Evolutionary conservation across 2,329 filamentous ascomycete species (phyloP).

Genomic region (Hypoxylon sp.): DNA sequence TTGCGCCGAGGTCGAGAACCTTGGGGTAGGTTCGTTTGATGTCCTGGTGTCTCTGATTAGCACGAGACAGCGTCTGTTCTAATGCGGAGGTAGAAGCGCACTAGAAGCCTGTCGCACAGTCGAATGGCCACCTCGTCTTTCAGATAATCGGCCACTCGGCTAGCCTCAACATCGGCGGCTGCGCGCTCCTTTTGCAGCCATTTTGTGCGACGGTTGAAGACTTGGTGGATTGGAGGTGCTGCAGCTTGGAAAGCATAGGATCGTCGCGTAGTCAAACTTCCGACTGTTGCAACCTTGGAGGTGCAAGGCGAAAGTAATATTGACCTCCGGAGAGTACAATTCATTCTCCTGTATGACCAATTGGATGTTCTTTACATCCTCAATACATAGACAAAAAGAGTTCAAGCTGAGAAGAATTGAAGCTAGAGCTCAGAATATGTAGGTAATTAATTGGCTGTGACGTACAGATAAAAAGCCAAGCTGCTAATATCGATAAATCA

Average conservation of each 20-base stretch:
- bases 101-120: constrained; percentile 82
- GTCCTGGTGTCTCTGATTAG: constrained; percentile 57
- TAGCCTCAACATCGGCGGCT: constrained; percentile 72
- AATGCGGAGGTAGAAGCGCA: no score
- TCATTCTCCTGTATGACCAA: constrained; percentile 42
- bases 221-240: constrained; percentile 80
- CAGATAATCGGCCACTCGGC: constrained; percentile 87
- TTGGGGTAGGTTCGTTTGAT: constrained; percentile 88
- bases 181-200: constrained; percentile 91
- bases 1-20: constrained; percentile 92
- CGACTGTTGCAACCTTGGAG: constrained; percentile 17
- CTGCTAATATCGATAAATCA: constrained; percentile 26
- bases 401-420: constrained; percentile 11
- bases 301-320: constrained; percentile 28
- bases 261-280: constrained; percentile 49
- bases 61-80: no score
- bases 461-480: constrained; percentile 17
- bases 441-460: constrained; percentile 18
- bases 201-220: constrained; percentile 91
- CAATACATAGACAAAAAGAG: no score
- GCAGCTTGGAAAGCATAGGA: constrained; percentile 81
- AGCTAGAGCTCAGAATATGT: constrained; percentile 8
- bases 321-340: constrained; percentile 39
- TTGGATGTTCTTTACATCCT: constrained; percentile 41
- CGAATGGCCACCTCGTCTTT: constrained; percentile 90